phyloP scores from a whole-genome alignment of 2,329 filamentous ascomycete genomes.

The Colletotrichum zoysiae region DNA sequence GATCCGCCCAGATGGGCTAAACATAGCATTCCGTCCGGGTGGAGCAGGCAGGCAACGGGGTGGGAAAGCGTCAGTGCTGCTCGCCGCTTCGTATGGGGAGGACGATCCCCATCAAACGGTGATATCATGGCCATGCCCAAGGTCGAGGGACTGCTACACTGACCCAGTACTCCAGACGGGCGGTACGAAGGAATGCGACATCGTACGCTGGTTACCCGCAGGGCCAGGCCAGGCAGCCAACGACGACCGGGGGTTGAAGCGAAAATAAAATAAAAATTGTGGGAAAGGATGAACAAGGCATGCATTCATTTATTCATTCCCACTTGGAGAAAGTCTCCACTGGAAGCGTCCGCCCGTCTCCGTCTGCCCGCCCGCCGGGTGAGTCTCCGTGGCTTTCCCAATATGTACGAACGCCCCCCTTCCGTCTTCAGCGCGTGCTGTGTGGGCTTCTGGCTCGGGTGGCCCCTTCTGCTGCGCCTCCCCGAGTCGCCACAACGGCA shows the following conservation, averaged over 20 bases:
- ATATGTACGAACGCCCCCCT: neutral
- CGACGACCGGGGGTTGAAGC: neutral
- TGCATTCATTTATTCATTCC: neutral
- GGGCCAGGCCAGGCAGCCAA: neutral
- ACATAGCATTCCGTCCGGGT: conserved; percentile 10
- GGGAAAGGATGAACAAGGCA: neutral
- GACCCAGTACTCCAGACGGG: neutral
- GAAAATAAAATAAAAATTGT: conserved; percentile 3
- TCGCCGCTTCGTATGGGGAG: conserved; percentile 13
- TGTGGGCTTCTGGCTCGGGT: neutral
- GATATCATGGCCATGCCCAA: conserved; percentile 20
- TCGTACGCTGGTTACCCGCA: too few relatives aligned
- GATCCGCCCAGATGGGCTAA: neutral
- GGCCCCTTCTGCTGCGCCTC: conserved; percentile 7
- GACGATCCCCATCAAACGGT: conserved; percentile 20
- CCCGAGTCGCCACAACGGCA: conserved; percentile 22
- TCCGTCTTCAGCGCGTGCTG: neutral
- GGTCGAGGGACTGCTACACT: neutral
- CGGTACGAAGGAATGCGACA: neutral
- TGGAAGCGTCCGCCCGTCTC: neutral
- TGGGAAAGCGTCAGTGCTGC: neutral
- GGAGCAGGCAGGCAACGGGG: neutral
- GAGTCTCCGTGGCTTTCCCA: conserved; percentile 13
- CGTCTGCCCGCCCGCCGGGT: neutral
- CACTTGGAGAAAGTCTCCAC: neutral